Conservation (phyloP, 805 yeast genomes). For the Metschnikowia reukaufii region DNA sequence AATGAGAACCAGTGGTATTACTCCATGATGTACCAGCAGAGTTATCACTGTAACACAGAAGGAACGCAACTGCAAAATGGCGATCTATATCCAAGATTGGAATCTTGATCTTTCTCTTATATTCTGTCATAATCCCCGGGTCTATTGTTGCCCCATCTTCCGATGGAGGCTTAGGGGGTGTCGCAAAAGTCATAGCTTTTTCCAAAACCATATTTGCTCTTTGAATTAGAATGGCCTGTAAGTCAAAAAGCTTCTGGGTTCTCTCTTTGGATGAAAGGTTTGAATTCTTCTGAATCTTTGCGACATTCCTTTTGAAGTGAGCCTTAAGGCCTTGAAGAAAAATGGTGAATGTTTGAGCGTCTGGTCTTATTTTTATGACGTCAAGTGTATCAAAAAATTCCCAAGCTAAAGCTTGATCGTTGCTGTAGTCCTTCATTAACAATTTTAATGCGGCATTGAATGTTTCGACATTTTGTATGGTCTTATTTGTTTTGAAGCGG, state of each 20-base stretch:
- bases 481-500: slow-evolving; percentile 21
- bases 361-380: slow-evolving; percentile 24
- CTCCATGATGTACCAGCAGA: slow-evolving; percentile 29
- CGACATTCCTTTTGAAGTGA: slow-evolving; percentile 19
- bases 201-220: slow-evolving; percentile 30
- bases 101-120: slow-evolving; percentile 14
- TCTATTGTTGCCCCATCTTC: slow-evolving; percentile 24
- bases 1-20: slow-evolving; percentile 28
- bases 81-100: slow-evolving; percentile 30
- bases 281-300: slow-evolving; percentile 15
- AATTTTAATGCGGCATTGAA: slow-evolving; percentile 41
- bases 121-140: slow-evolving; percentile 22
- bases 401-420: slow-evolving; percentile 40
- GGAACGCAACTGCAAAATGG: slow-evolving; percentile 31
- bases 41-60: slow-evolving; percentile 29
- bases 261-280: slow-evolving; percentile 22
- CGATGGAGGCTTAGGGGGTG: slow-evolving; percentile 37
- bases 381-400: slow-evolving; percentile 32
- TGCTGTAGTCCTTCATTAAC: slow-evolving; percentile 32
- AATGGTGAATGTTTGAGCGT: slow-evolving; percentile 40
- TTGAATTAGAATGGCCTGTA: slow-evolving; percentile 29
- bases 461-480: slow-evolving; percentile 23
- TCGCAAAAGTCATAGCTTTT: slow-evolving; percentile 29
- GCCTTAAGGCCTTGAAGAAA: slow-evolving; percentile 36
- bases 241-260: slow-evolving; percentile 24